Conservation (phyloP, 177 flowering plant species). For the Telopea speciosissima region DNA sequence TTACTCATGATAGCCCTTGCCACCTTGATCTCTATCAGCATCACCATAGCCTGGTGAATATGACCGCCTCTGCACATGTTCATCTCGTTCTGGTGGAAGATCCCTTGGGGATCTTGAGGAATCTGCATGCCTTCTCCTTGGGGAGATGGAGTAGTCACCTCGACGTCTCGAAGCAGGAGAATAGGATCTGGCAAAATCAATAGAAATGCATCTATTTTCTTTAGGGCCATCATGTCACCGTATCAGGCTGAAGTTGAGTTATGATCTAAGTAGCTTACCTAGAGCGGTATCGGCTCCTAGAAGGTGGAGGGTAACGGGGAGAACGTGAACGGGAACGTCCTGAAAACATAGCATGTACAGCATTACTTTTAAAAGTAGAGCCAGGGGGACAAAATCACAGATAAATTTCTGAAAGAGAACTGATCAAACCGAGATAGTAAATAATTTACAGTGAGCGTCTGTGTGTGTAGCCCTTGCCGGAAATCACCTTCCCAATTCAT, state of each 20-base stretch:
- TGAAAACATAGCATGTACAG: slow-evolving; percentile 12
- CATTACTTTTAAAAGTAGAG: background rate
- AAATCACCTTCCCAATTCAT: too few species aligned
- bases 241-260: background rate
- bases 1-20: slow-evolving; percentile 40
- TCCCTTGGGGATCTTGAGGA: slow-evolving; percentile 48
- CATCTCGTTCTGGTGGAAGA: slow-evolving; percentile 34
- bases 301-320: slow-evolving; percentile 52
- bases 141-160: slow-evolving; percentile 53
- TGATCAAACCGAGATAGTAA: background rate
- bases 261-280: slow-evolving; percentile 36
- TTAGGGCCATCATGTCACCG: background rate
- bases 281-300: slow-evolving; percentile 58
- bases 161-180: slow-evolving; percentile 58
- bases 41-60: slow-evolving; percentile 49
- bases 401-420: background rate
- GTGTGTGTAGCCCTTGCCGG: too few species aligned
- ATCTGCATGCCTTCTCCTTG: slow-evolving; percentile 48
- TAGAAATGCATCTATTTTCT: background rate
- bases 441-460: too few species aligned
- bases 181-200: slow-evolving; percentile 40
- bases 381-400: background rate
- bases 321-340: slow-evolving; percentile 72
- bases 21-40: slow-evolving; percentile 29
- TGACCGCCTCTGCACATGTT: slow-evolving; percentile 31